Evolutionary conservation across 352 stramenopile genomes (phyloP), one percentile per base, ranked within the genome.

Genomic region (Phytophthora pistaciae): DNA sequence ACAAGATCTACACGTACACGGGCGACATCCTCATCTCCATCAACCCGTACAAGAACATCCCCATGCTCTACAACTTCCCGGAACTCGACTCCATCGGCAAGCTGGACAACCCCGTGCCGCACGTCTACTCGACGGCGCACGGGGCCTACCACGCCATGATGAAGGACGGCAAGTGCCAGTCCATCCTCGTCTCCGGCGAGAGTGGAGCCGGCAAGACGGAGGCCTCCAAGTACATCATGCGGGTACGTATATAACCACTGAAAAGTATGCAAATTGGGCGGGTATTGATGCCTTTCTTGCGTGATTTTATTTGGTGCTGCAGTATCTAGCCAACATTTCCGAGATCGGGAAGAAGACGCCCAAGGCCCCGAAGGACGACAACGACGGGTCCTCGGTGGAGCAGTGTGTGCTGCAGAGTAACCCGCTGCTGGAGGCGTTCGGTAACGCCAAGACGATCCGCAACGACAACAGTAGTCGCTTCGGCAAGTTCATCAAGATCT

Each of bases 401-500:
- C 91, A 98, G 64, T 97, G 95, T 68, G 93, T 98, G 53, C 69
- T 98, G 31, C 88, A 98, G 69, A 97, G 91, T 84, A 98, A 98
- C 68, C 93, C 93, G 40, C 79, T 98, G 36, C 86, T 98, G 9
- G 93, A 98, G 74, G 91, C 93, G 1, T 98, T 98, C 71, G 93
- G 93, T 5, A 98, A 98, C 27, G 93, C 93, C 56, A 98, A 98
- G 78, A 98, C 93, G 13, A 97, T 97, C 44, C 91, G 96, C 48
- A 99, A 99, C 63, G 94, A 99, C 82, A 99, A 99, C 82, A 98
- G 93, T 60, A 98, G 91, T 84, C 94, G 96, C 25, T 99, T 99
- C 61, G 96, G 96, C 50, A 99, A 99, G 80, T 98, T 98, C 65
- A 98, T 98, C 80, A 98, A 98, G 64, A 97, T 99, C 61, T 96